phyloP scores from a whole-genome alignment of 768 basidiomycete species.

The Pleurotus djamor region DNA sequence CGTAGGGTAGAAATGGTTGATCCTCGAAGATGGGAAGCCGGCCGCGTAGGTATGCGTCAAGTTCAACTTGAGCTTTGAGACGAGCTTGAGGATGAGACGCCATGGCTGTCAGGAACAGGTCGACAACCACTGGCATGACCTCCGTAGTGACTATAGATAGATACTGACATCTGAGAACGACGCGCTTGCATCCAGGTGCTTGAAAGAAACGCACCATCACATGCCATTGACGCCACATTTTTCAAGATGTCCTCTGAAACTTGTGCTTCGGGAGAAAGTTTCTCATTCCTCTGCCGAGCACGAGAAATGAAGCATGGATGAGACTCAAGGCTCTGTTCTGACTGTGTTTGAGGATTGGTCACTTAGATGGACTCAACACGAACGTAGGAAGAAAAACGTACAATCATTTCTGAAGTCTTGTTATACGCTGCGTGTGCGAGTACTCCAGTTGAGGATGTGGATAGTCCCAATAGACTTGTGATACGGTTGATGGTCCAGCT shows the following conservation, averaged over 20 bases:
- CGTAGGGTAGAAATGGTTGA: not conserved
- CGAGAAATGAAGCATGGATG: not conserved
- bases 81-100: not conserved
- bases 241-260: not conserved
- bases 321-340: not conserved
- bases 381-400: not conserved
- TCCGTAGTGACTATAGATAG: not conserved
- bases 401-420: not conserved
- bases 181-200: not conserved
- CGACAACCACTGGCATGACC: not conserved
- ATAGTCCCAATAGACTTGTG: not conserved
- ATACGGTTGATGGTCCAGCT: not conserved
- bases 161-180: not conserved
- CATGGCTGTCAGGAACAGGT: not conserved
- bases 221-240: not conserved
- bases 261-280: not conserved
- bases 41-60: not conserved
- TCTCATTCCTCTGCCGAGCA: not conserved
- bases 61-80: not conserved
- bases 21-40: not conserved
- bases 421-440: not conserved
- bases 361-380: not conserved
- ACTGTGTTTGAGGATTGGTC: not conserved
- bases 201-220: not conserved
- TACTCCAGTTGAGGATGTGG: not conserved